Evolutionary conservation across 75 land plant genomes (phyloP).

Genomic region (Cryptomeria japonica): DNA sequence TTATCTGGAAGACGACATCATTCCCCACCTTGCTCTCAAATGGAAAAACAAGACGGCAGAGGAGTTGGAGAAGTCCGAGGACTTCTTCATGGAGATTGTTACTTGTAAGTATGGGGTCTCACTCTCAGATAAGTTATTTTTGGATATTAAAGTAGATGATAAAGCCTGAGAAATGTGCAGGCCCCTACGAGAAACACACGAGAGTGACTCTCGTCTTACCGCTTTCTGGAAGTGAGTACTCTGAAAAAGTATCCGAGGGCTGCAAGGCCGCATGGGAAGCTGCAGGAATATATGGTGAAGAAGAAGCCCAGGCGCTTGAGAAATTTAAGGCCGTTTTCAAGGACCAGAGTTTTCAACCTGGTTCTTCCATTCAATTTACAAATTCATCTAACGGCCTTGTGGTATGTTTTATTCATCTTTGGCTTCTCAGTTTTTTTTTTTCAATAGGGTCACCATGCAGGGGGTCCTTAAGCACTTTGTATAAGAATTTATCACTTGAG

Average conservation of each 20-base stretch:
- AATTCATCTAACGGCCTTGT: conserved; percentile 28
- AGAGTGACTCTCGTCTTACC: conserved; percentile 47
- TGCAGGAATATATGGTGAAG: conserved; percentile 43
- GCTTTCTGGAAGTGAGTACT: conserved; percentile 55
- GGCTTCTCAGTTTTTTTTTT: background rate
- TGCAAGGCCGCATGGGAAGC: conserved; percentile 45
- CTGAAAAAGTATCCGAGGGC: conserved; percentile 66
- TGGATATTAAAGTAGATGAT: background rate
- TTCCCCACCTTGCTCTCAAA: conserved; percentile 38
- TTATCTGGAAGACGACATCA: conserved; percentile 45
- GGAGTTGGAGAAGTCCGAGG: conserved; percentile 37
- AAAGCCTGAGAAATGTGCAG: conserved; percentile 16
- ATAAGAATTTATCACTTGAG: no score
- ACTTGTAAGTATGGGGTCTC: conserved; percentile 20
- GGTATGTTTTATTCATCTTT: conserved; percentile 12
- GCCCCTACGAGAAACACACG: conserved; percentile 52
- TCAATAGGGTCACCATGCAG: no score
- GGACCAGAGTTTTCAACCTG: conserved; percentile 53
- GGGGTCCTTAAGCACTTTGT: no score
- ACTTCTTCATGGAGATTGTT: conserved; percentile 53
- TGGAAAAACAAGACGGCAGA: conserved; percentile 59
- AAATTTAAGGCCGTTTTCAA: conserved; percentile 52
- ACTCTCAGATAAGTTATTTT: background rate
- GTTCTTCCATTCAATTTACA: conserved; percentile 53
- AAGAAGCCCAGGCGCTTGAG: conserved; percentile 34